phyloP scores from a whole-genome alignment of 2,329 filamentous ascomycete species.

The Monosporascus sp. region DNA sequence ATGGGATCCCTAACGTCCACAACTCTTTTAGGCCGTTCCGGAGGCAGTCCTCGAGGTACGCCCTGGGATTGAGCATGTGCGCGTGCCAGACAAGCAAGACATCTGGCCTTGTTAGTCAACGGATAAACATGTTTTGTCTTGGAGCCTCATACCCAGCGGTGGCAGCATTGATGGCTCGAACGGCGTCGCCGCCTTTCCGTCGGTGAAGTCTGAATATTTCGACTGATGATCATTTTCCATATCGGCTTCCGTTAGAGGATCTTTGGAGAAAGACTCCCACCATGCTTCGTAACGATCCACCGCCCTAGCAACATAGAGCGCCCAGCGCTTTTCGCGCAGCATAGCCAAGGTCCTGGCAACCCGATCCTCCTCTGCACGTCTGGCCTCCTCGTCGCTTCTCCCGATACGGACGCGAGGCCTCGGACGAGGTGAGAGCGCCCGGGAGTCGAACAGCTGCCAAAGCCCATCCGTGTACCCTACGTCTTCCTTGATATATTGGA shows the following conservation, averaged over 20 bases:
- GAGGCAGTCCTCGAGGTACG: conserved; percentile 70
- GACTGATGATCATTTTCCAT: conserved; percentile 23
- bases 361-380: conserved; percentile 22
- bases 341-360: conserved; percentile 41
- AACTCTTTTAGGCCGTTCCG: conserved; percentile 48
- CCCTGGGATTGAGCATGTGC: conserved; percentile 71
- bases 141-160: conserved; percentile 46
- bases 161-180: conserved; percentile 45
- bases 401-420: neutral
- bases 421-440: conserved; percentile 23
- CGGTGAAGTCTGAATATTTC: conserved; percentile 31
- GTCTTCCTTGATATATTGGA: conserved; percentile 63
- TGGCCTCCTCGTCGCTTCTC: too few species aligned
- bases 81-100: conserved; percentile 77
- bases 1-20: conserved; percentile 64
- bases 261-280: conserved; percentile 44
- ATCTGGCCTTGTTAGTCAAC: conserved; percentile 41
- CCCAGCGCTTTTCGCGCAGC: conserved; percentile 70
- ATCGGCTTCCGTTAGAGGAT: conserved; percentile 29
- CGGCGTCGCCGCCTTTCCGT: conserved; percentile 13
- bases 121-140: conserved; percentile 1
- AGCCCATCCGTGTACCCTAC: conserved; percentile 63
- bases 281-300: conserved; percentile 64
- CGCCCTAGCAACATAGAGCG: conserved; percentile 62
- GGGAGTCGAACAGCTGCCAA: conserved; percentile 55